Evolutionary conservation across 495 filamentous ascomycete species (phyloP), one percentile per base, ranked within the genome.

Genomic region (Chaetomium tenue): DNA sequence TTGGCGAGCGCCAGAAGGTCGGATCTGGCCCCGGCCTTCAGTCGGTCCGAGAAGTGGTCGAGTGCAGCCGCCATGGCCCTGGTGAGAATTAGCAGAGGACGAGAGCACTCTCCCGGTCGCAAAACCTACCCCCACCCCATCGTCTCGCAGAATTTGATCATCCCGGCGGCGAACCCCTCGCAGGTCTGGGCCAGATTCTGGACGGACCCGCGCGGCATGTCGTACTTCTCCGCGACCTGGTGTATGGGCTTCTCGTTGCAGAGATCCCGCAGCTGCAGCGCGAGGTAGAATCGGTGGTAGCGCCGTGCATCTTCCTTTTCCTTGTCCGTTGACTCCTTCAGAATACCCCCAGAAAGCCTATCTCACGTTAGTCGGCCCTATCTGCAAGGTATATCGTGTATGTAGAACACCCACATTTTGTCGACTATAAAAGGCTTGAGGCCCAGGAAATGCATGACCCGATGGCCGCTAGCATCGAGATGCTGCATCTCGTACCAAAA

Each of bases 221-320:
- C 83, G 69, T 91, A 93, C 65, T 90, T 89, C 20, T 74, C 74
- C 1, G 90, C 86, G 40, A 94, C 88, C 1, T 78, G 71, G 59
- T 89, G 84, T 8, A 93, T 80, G 1, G 91, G 91, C 25, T 85
- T 78, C 64, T 93, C 91, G 69, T 92, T 93, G 74, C 90, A 91
- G 39, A 94, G 76, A 69, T 93, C 89, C 22, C 91, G 87, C 42
- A 94, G 84, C 70, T 93, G 91, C 51, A 94, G 83, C 13, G 91
- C 89, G 20, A 89, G 79, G 68, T 91, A 94, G 68, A 91, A 91
- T 20, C 90, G 84, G n/a, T 84, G 84, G 69, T 93, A 91, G 42
- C 89, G 83, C 13, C 86, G 82, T 3, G 83, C 82, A 28, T 73
- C 79, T 54, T 86, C 83, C 22, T 86, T 81, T 64, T 91, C 87